Conservation (phyloP, 495 filamentous ascomycete species). For the Neurospora sp. region DNA sequence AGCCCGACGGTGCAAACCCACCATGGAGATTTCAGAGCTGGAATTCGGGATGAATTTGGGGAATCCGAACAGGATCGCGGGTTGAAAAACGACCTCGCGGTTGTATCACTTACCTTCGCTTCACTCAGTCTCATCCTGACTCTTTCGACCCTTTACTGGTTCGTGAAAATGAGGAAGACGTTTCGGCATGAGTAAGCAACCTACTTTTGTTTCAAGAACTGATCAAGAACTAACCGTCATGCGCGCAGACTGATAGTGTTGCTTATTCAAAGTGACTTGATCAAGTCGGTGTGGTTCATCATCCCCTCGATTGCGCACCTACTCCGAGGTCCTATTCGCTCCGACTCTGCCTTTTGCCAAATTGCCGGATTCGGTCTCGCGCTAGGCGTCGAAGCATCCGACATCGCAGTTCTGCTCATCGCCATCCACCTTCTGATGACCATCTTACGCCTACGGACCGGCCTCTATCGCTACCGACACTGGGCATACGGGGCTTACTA, state of each 20-base stretch:
- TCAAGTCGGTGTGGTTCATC: slow-evolving; percentile 56
- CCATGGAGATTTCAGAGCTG: not conserved
- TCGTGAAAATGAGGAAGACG: slow-evolving; percentile 58
- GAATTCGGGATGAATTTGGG: not conserved
- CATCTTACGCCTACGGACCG: slow-evolving; percentile 51
- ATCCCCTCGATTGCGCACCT: slow-evolving; percentile 47
- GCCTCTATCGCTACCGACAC: slow-evolving; percentile 55
- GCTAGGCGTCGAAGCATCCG: slow-evolving; percentile 55
- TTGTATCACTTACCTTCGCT: slow-evolving; percentile 24
- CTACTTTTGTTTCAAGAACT: not conserved
- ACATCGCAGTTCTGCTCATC: slow-evolving; percentile 59
- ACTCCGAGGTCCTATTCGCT: slow-evolving; percentile 35
- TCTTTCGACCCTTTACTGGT: slow-evolving; percentile 55
- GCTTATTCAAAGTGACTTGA: slow-evolving; percentile 56
- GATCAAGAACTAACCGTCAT: not conserved
- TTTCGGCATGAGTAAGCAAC: slow-evolving; percentile 61
- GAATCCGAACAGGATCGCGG: not conserved
- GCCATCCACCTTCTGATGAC: slow-evolving; percentile 60
- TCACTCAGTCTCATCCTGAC: slow-evolving; percentile 43
- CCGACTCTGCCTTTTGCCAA: slow-evolving; percentile 51
- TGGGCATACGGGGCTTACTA: slow-evolving; percentile 44
- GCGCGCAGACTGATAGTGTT: slow-evolving; percentile 54
- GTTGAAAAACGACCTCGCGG: slow-evolving; percentile 5
- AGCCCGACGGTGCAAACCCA: not conserved
- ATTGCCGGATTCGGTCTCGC: slow-evolving; percentile 54